These are phyloP conservation scores for Malassezia nana DNA, from an alignment of 1,284 basidiomycete genomes.

Conservation along the genomic window DNA sequence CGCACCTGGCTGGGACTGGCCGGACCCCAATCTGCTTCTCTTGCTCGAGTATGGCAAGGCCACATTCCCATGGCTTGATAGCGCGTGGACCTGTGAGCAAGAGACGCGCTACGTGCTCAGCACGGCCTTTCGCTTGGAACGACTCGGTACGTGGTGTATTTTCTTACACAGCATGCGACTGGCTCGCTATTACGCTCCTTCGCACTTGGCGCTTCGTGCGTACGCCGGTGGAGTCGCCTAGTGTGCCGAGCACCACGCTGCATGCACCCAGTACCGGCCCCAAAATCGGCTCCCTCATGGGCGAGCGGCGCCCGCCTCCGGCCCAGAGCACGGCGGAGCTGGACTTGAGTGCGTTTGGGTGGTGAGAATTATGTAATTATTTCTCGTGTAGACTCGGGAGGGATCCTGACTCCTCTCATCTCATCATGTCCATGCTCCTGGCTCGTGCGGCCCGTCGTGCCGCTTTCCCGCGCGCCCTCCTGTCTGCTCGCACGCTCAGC, in stretches of 20 bases:
- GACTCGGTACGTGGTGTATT: constrained; percentile 79
- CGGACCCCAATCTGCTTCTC: constrained; percentile 78
- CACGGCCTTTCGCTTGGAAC: constrained; percentile 72
- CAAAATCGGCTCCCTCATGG: constrained; percentile 13
- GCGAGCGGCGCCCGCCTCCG: constrained; percentile 5
- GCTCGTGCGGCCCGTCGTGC: not conserved
- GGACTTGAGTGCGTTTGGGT: constrained; percentile 18
- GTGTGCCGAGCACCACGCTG: not conserved
- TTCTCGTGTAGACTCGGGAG: not conserved
- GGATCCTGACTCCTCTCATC: not conserved
- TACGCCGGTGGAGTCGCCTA: not conserved
- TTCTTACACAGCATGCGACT: constrained; percentile 83
- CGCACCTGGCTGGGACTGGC: constrained; percentile 52
- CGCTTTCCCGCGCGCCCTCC: not conserved
- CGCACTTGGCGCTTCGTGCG: constrained; percentile 72
- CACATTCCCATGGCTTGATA: not conserved
- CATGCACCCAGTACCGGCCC: no score
- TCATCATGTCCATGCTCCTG: not conserved
- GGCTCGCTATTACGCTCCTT: constrained; percentile 72
- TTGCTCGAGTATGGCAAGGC: constrained; percentile 74
- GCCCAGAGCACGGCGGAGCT: constrained; percentile 16
- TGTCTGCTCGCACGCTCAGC: constrained; percentile 50
- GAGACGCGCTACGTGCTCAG: constrained; percentile 83
- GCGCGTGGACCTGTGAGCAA: constrained; percentile 73
- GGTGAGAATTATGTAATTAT: not conserved